Evolutionary conservation across 139 green algal genomes (phyloP), one percentile per base, ranked within the genome.

Genomic region (Zygnema cylindricum): DNA sequence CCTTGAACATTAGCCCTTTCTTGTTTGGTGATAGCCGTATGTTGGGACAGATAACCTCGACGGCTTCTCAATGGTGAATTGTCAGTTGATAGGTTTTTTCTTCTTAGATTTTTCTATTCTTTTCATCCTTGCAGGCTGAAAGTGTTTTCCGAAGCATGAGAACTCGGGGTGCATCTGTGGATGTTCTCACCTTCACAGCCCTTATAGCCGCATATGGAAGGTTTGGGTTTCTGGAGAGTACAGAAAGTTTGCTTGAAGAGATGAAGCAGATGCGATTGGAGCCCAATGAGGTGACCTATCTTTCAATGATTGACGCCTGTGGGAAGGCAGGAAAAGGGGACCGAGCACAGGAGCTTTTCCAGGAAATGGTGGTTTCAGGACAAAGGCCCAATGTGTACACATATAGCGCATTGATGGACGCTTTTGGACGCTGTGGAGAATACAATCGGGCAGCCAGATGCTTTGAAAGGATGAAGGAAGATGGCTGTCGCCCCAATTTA

Each of bases 271-370:
- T 21, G 30, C 71, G 43, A 7, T 32, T 90, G 35, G 43, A 30
- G 85, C 57, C 85, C 0, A 90, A 90, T 41, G 55, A 90, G 38
- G 85, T 90, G 63, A 91, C 86, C 11, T 91, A 84, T 55, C 86
- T 91, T 0, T 43, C 86, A 1, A 38, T 91, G 21, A 90, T 91
- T 43, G 86, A 91, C 55, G 42, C 82, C 22, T 89, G 69, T 55
- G 86, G 40, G 1, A 91, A 91, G 39, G 79, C 42, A 0, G 86
- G 86, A 7, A 42, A 39, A 3, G 32, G 69, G 41, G 79, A 57
- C 42, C n/a, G 69, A 32, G 86, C 86, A 1, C 78, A 89, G 81
- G 79, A 40, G 1, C 69, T 77, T 25, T 90, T 91, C 43, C 25
- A 23, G 0, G 63, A 35, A 7, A 91, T 91, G 86, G 25, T 84